These are phyloP conservation scores for Vaccinium corymbosum DNA, from an alignment of 148 eudicot species.

Conservation along the genomic window DNA sequence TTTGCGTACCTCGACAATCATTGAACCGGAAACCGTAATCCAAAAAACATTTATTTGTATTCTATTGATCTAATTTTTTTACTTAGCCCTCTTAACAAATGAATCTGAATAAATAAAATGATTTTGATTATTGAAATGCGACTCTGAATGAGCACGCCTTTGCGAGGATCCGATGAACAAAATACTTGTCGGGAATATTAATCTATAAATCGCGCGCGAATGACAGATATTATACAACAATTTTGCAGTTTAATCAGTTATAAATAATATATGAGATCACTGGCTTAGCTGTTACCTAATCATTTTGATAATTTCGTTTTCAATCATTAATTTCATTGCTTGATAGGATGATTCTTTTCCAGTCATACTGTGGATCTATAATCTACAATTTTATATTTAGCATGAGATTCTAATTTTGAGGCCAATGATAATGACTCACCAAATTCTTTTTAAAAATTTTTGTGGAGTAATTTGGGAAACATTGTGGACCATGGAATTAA, in stretches of 20 bases:
- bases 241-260: neutral
- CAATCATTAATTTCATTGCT: neutral
- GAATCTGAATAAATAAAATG: neutral
- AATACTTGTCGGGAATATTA: neutral
- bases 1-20: too few relatives aligned
- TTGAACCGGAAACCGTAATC: too few relatives aligned
- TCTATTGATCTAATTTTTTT: too few relatives aligned
- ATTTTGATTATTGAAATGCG: neutral
- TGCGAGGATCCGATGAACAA: neutral
- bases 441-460: neutral
- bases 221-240: neutral
- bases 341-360: neutral
- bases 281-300: neutral
- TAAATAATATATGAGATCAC: conserved; percentile 1
- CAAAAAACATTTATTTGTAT: too few relatives aligned
- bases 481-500: neutral
- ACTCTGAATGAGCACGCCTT: too few relatives aligned
- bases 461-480: conserved; percentile 11
- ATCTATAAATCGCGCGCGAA: neutral
- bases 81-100: neutral
- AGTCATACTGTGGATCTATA: neutral
- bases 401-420: conserved; percentile 3
- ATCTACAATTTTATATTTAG: neutral
- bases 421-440: neutral
- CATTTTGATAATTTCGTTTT: neutral